These are phyloP conservation scores for Paxillus ammoniavirescens DNA, from an alignment of 768 basidiomycete species.

Conservation along the genomic window DNA sequence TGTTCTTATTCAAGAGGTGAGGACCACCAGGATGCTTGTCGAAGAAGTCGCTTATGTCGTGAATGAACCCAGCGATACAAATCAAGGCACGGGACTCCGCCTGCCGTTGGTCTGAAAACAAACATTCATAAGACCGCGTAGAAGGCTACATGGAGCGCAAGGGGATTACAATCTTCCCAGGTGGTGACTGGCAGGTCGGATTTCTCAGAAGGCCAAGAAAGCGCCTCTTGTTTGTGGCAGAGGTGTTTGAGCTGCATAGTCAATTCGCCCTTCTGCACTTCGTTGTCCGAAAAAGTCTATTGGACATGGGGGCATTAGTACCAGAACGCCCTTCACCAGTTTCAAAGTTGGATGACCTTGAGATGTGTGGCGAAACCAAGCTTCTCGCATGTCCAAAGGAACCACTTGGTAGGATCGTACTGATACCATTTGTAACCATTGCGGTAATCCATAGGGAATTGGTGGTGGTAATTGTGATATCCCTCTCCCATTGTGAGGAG, in stretches of 20 bases:
- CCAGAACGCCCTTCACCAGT: not conserved
- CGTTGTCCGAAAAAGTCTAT: constrained; percentile 54
- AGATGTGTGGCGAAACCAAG: constrained; percentile 52
- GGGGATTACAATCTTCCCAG: constrained; percentile 74
- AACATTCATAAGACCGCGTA: not conserved
- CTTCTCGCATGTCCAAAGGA: constrained; percentile 47
- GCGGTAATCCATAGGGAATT: constrained; percentile 93
- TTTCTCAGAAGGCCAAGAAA: constrained; percentile 73
- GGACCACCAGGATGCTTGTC: constrained; percentile 89
- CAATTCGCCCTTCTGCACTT: constrained; percentile 78
- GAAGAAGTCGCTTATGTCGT: constrained; percentile 76
- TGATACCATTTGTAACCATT: constrained; percentile 88
- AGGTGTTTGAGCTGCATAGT: constrained; percentile 90
- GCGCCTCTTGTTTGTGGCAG: constrained; percentile 65
- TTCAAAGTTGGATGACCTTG: constrained; percentile 34
- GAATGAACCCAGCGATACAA: constrained; percentile 86
- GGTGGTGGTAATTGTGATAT: constrained; percentile 96
- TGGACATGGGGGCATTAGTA: not conserved
- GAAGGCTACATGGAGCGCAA: not conserved
- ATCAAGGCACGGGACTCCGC: constrained; percentile 74
- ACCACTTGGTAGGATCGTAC: constrained; percentile 92
- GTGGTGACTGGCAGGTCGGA: constrained; percentile 78
- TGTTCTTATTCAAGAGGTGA: constrained; percentile 73
- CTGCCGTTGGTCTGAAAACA: constrained; percentile 67
- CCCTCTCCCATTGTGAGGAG: constrained; percentile 89